Evolutionary conservation across 2,329 filamentous ascomycete genomes (phyloP).

Genomic region (Diplodia intermedia): DNA sequence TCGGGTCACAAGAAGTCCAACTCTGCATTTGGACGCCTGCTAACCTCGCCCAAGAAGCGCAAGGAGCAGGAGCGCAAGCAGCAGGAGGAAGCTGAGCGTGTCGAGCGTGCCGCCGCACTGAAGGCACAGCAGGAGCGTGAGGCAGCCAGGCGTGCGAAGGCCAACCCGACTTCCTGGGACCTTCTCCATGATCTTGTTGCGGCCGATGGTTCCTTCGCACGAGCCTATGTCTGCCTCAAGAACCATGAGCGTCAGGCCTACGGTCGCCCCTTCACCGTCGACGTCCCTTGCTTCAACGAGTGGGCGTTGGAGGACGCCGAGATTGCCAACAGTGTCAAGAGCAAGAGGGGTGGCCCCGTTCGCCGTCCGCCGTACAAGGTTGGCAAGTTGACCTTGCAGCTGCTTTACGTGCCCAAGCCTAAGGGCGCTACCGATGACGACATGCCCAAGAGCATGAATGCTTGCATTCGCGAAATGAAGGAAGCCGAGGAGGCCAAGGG

Average conservation of each 20-base stretch:
- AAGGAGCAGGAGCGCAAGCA: constrained; percentile 89
- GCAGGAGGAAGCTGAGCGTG: constrained; percentile 83
- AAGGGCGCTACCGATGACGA: constrained; percentile 88
- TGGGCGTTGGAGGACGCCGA: constrained; percentile 83
- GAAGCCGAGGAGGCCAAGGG: constrained; percentile 82
- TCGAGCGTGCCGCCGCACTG: constrained; percentile 70
- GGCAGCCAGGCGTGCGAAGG: constrained; percentile 64
- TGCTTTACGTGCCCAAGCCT: constrained; percentile 92
- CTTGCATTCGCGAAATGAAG: constrained; percentile 90
- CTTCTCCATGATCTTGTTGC: constrained; percentile 83
- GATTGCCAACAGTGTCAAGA: constrained; percentile 87
- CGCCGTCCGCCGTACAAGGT: constrained; percentile 92
- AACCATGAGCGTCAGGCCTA: constrained; percentile 90
- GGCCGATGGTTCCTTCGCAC: constrained; percentile 92
- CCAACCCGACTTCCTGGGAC: constrained; percentile 76
- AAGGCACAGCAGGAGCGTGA: constrained; percentile 50
- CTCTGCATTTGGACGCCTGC: constrained; percentile 81
- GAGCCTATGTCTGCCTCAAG: constrained; percentile 91
- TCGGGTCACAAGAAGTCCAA: constrained; percentile 73
- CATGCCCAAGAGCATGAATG: constrained; percentile 99
- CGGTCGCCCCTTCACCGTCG: constrained; percentile 84
- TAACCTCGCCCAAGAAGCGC: constrained; percentile 90
- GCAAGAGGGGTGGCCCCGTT: constrained; percentile 80
- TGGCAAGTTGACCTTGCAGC: constrained; percentile 90
- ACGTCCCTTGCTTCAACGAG: constrained; percentile 96